Evolutionary conservation across 140 eudicot species (phyloP).

Genomic region (Senecio squalidus): DNA sequence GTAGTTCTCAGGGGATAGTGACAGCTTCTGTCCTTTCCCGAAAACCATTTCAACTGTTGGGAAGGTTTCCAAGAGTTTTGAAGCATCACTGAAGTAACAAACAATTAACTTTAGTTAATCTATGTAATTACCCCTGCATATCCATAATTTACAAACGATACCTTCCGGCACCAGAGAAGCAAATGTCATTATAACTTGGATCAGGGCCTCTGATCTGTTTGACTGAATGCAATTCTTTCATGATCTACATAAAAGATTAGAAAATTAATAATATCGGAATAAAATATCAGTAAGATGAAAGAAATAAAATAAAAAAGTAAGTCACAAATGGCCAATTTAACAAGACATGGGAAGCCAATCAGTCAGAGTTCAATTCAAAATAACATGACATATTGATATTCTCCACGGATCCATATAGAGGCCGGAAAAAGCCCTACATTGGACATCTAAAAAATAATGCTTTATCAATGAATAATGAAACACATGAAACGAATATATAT

Average conservation of each 20-base stretch:
- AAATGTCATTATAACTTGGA: slow-evolving; percentile 82
- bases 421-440: no score
- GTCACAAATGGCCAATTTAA: background rate
- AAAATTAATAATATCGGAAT: background rate
- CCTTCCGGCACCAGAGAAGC: slow-evolving; percentile 97
- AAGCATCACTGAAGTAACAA: slow-evolving; percentile 52
- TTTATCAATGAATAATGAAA: no score
- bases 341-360: background rate
- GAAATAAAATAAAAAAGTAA: background rate
- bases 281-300: background rate
- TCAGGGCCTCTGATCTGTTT: slow-evolving; percentile 84
- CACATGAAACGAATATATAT: no score
- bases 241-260: slow-evolving; percentile 39
- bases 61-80: slow-evolving; percentile 61
- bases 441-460: no score
- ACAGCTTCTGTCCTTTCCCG: slow-evolving; percentile 64
- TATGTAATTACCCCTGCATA: background rate
- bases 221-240: slow-evolving; percentile 48
- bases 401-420: no score
- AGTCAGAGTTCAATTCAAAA: no score
- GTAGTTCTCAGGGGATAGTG: slow-evolving; percentile 90
- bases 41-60: slow-evolving; percentile 88
- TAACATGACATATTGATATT: no score
- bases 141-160: slow-evolving; percentile 22
- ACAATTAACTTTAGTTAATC: slow-evolving; percentile 13